Percentiles rank a stretch among this genome's conserved stretches.
phyloP scores from a whole-genome alignment of 441 rosid genomes.

The Brassica hybrid region DNA sequence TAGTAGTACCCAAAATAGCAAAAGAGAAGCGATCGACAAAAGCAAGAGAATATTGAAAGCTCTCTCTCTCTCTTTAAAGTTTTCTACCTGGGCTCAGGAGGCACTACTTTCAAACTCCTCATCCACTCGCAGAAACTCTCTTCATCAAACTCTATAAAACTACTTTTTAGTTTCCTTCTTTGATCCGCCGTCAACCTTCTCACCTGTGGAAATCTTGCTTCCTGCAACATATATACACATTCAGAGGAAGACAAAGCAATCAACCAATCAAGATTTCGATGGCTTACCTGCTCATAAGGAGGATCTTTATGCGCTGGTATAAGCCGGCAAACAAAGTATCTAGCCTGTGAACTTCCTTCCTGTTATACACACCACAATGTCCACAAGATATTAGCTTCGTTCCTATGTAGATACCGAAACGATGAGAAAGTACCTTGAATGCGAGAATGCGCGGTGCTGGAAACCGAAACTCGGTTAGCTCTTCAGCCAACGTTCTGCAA shows the following conservation, averaged over 20 bases:
- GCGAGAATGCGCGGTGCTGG: constrained; percentile 96
- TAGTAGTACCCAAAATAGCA: constrained; percentile 11
- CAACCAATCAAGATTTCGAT: neutral
- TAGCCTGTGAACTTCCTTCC: constrained; percentile 97
- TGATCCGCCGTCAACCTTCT: constrained; percentile 67
- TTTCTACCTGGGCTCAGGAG: constrained; percentile 85
- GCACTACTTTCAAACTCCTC: constrained; percentile 75
- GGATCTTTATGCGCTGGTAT: constrained; percentile 99
- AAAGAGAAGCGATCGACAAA: neutral
- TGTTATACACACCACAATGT: constrained; percentile 40
- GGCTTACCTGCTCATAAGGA: constrained; percentile 90
- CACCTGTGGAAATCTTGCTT: constrained; percentile 93
- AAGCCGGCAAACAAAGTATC: constrained; percentile 87
- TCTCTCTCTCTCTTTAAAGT: neutral
- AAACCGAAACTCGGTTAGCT: constrained; percentile 87
- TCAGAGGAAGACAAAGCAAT: constrained; percentile 1
- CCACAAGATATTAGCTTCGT: constrained; percentile 26
- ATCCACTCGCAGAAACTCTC: constrained; percentile 96
- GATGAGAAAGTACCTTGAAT: too few relatives aligned
- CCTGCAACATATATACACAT: constrained; percentile 49
- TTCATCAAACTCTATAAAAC: constrained; percentile 87
- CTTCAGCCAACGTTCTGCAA: constrained; percentile 95
- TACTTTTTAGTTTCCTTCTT: constrained; percentile 77
- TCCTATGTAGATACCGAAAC: too few relatives aligned
- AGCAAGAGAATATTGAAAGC: neutral